Base-by-base conservation (phyloP, 441 rosid species). In the Aleurites moluccanus region DNA sequence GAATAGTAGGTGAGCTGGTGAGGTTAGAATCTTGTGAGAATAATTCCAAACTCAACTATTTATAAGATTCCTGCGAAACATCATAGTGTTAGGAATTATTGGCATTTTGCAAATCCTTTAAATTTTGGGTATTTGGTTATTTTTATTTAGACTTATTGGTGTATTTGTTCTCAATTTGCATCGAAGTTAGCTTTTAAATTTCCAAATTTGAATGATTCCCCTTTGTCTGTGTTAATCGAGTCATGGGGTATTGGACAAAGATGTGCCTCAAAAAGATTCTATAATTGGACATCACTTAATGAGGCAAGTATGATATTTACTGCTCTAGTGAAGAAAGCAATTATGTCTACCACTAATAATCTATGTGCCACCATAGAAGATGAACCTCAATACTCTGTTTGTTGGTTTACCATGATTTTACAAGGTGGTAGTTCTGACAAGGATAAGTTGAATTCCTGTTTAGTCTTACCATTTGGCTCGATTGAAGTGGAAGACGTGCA, bases 171-270 rank as follows among this genome's bases (percentile, higher is more conserved):
- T 35, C 38, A 3, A 35, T 35, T 35, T 5, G 38, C 38, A 35
- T 35, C 5, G 38, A 35, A 35, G 38, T 35, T 35, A 6, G 44
- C 38, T 30, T 30, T 62, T 7, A 61, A 13, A 18, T 47, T 47
- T 38, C 50, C 49, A 62, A n/a, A 16, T 50, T 28, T 74, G 80
- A 66, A 79, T 69, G 81, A 81, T 86, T 80, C 80, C 79, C 72
- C 83, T 80, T 76, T 85, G 86, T 81, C 86, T 77, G 69, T 65
- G 65, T 81, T 84, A 79, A 78, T 78, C 81, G 77, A 77, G 71
- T 73, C 53, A 80, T 78, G 79, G 86, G 81, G 84, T 75, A 75
- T 40, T 78, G 57, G 85, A 79, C 79, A 80, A 78, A 63, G 80
- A 72, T 79, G 70, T 78, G 63, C 73, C 75, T 57, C 64, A 18